These are phyloP conservation scores for Leishmania turanica DNA, from an alignment of 208 protist genomes.

Conservation along the genomic window DNA sequence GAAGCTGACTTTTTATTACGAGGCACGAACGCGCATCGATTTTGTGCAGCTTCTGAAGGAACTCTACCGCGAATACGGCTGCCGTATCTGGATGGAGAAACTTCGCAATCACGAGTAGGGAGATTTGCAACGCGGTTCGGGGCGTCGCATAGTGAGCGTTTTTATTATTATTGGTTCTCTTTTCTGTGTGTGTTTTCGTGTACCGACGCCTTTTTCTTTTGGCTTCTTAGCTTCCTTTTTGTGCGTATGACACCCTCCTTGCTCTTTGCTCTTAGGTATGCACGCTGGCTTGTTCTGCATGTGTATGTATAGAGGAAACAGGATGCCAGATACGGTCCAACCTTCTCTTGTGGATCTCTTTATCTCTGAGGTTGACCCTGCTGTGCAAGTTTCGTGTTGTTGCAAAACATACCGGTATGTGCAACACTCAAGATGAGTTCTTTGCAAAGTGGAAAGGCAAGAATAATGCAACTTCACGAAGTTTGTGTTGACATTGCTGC, in stretches of 20 bases:
- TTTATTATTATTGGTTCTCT: background rate
- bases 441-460: background rate
- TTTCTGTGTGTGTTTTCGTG: slow-evolving; percentile 1
- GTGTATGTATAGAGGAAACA: background rate
- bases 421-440: background rate
- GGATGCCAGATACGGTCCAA: background rate
- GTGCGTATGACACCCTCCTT: background rate
- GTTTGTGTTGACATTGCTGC: background rate
- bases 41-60: slow-evolving; percentile 87
- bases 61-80: slow-evolving; percentile 86
- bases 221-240: background rate
- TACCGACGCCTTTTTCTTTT: background rate
- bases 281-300: background rate
- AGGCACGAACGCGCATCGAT: slow-evolving; percentile 68
- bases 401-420: background rate
- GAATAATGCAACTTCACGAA: background rate
- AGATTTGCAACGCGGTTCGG: background rate
- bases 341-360: background rate
- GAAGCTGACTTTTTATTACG: slow-evolving; percentile 94
- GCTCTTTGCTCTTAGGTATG: background rate
- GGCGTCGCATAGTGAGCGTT: background rate
- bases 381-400: background rate
- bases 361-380: no score
- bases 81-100: slow-evolving; percentile 93
- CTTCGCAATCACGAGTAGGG: slow-evolving; percentile 38